Base-by-base conservation (phyloP, 2,329 filamentous ascomycete genomes). In the Cytospora piceae region DNA sequence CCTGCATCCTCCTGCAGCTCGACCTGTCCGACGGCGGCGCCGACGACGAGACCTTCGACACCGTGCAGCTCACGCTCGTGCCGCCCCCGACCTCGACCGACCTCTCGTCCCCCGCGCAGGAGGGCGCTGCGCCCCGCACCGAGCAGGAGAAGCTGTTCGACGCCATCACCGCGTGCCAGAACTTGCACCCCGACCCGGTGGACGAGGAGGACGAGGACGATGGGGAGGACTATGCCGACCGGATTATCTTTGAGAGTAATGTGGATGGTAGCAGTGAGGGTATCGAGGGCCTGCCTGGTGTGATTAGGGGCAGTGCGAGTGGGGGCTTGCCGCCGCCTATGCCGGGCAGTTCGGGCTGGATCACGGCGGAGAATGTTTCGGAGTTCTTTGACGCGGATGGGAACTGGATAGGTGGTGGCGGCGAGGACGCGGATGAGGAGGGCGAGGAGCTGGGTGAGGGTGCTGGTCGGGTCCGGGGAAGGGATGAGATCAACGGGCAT, bases 361-460 rank as follows among this genome's bases (percentile, higher is more conserved):
- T 98, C 73, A 98, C 94, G 20, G 91, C 92, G 11, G 94, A 97
- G 64, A 98, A 97, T 72, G 89, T 96, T 75, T 83, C 90, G 69
- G 86, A 96, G 71, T 96, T 88, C 73, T 91, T 95, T 76, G 91
- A 95, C 71, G 88, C 85, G 68, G 85, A 93, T 11, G 92, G 92
- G 3, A 93, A 94, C 73, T 94, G 90, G 85, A 90, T 91, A 69
- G 85, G 80, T 0, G 73, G 67, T 39, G 72, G 68, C 8, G 69
- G 60, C 9, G 76, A 73, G 1, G 72, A 73, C 12, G 78, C 74
- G 3, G 77, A 73, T 8, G 78, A 74, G 11, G 81, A 71, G 51
- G 81, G 74, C 66, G 85, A 81, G 55, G 82, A 81, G 63, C 79
- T 90, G 24, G 89, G 89, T 54, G 87, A 88, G 64, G 88, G 89